Evolutionary conservation across 352 stramenopile genomes (phyloP).

Genomic region (Halophytophthora polymorphica): DNA sequence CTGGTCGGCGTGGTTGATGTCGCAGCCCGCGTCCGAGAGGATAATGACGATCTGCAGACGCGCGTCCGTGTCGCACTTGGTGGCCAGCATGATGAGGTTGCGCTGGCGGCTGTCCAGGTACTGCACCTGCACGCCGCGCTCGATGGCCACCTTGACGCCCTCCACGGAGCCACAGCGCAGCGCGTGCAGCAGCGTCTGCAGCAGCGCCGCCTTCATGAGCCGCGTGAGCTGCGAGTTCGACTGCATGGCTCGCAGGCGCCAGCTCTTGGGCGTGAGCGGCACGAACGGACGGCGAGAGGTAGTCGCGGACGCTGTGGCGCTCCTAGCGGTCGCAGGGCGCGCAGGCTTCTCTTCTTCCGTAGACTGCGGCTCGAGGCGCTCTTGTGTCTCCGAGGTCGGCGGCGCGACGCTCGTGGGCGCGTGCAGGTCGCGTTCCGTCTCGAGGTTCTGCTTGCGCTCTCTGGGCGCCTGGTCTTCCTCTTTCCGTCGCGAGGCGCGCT

Average conservation of each 20-base stretch:
- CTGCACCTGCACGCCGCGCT: constrained; percentile 70
- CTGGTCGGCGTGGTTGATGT: constrained; percentile 84
- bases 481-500: constrained; percentile 22
- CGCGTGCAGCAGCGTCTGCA: constrained; percentile 84
- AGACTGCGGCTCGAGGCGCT: not conserved
- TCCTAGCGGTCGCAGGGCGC: constrained; percentile 22
- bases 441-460: not conserved
- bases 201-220: constrained; percentile 75
- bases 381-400: too few species aligned
- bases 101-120: constrained; percentile 75
- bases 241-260: constrained; percentile 48
- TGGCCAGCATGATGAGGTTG: constrained; percentile 84
- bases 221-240: constrained; percentile 66
- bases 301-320: constrained; percentile 17
- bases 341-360: constrained; percentile 1
- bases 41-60: constrained; percentile 83
- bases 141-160: constrained; percentile 81
- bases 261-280: constrained; percentile 44
- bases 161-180: constrained; percentile 76
- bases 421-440: not conserved
- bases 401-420: too few species aligned
- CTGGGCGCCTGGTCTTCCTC: constrained; percentile 26
- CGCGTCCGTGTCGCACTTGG: constrained; percentile 80
- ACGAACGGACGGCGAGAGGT: constrained; percentile 36
- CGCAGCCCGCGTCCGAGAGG: constrained; percentile 74